A percentile compares a stretch with the other conserved stretches of the same genome.
Evolutionary conservation across 1,284 basidiomycete species (phyloP).

Genomic region (Ceratobasidium sp.): DNA sequence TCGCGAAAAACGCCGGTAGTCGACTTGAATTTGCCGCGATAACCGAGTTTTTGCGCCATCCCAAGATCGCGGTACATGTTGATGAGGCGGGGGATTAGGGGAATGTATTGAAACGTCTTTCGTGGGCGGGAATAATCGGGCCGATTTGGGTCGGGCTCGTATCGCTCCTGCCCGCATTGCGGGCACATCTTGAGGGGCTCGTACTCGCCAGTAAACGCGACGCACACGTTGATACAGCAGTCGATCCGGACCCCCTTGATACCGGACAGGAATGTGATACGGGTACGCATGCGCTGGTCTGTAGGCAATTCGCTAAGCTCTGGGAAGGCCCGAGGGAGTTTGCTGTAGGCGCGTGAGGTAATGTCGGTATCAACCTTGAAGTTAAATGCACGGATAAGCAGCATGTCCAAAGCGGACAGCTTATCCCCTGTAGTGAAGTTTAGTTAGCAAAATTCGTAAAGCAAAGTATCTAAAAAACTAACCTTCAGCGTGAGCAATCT

Average conservation of each 20-base stretch:
- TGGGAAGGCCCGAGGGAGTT: too few relatives aligned
- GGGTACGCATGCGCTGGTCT: too few relatives aligned
- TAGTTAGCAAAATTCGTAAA: not conserved
- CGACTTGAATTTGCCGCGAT: conserved; percentile 50
- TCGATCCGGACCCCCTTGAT: conserved; percentile 12
- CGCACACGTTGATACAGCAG: conserved; percentile 47
- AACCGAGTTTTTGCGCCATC: conserved; percentile 50
- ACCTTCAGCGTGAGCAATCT: conserved; percentile 6
- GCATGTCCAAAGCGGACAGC: not conserved
- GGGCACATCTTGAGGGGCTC: conserved; percentile 27
- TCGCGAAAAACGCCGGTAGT: conserved; percentile 48
- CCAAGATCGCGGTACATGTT: conserved; percentile 42
- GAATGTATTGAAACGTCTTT: conserved; percentile 45
- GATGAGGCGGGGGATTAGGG: conserved; percentile 42
- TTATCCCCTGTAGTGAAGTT: not conserved
- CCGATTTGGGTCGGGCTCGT: conserved; percentile 4
- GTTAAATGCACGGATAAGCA: conserved; percentile 30
- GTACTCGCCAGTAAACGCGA: conserved; percentile 41
- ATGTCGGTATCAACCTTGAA: conserved; percentile 41
- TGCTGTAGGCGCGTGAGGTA: too few relatives aligned
- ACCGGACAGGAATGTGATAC: conserved; percentile 17
- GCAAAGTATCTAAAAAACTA: not conserved
- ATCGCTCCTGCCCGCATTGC: conserved; percentile 40
- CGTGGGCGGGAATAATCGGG: not conserved
- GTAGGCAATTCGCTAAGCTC: too few relatives aligned